A percentile compares a stretch with the other conserved stretches of the same genome.
phyloP scores from a whole-genome alignment of 257 asterid species.

The Solanum corneliomulleri region DNA sequence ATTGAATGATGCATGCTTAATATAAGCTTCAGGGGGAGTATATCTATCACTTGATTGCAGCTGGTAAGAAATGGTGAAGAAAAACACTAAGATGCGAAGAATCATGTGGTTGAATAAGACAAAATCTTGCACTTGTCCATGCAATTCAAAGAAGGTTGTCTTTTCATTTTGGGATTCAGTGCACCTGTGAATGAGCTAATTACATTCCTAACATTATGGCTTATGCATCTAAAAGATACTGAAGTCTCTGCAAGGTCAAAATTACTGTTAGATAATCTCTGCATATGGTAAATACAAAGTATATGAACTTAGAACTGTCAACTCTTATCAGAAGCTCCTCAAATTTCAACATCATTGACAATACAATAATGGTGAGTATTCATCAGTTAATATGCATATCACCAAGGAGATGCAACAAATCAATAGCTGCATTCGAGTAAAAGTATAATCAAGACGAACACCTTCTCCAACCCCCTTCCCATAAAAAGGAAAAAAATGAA shows the following conservation, averaged over 20 bases:
- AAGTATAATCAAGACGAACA: not conserved
- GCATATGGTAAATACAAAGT: not conserved
- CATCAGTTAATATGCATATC: not conserved
- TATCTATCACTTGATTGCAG: not conserved
- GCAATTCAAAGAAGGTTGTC: not conserved
- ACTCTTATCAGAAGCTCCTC: not conserved
- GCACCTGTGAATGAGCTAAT: not conserved
- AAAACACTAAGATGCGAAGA: not conserved
- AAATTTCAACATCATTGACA: not conserved
- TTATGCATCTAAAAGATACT: not conserved
- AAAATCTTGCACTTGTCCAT: not conserved
- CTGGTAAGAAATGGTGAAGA: not conserved
- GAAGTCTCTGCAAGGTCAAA: not conserved
- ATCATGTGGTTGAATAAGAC: not conserved
- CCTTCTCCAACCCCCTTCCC: not conserved
- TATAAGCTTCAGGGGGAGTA: not conserved
- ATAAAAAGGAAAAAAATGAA: not conserved
- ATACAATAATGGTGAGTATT: not conserved
- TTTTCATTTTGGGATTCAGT: not conserved
- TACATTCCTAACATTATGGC: not conserved
- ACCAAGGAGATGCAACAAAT: not conserved
- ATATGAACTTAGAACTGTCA: not conserved
- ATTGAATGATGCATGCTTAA: not conserved
- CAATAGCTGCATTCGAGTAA: not conserved
- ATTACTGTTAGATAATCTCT: not conserved